phyloP scores from a whole-genome alignment of 352 stramenopile species.

The Phytophthora pistaciae region DNA sequence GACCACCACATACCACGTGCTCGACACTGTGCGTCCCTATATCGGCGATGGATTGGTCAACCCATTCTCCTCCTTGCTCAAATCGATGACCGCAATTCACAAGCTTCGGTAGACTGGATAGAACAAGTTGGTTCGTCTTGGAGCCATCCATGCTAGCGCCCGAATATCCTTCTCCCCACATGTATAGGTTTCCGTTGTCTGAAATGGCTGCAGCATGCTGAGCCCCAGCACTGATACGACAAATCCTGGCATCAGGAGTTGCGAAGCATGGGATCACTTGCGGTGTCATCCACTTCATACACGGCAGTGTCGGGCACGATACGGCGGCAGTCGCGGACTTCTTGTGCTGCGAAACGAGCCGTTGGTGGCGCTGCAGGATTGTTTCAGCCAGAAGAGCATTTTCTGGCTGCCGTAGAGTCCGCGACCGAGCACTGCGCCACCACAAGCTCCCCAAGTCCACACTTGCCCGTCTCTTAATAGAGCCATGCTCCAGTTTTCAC shows the following conservation, averaged over 20 bases:
- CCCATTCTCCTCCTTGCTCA: neutral
- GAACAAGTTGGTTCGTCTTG: constrained; percentile 4
- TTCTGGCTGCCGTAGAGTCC: constrained; percentile 28
- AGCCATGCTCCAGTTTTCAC: constrained; percentile 84
- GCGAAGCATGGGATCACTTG: constrained; percentile 57
- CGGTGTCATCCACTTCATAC: constrained; percentile 53
- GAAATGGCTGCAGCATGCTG: constrained; percentile 92
- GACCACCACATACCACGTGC: constrained; percentile 60
- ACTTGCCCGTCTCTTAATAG: constrained; percentile 70
- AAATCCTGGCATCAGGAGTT: constrained; percentile 42
- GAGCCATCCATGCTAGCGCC: neutral
- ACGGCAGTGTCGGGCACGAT: constrained; percentile 27
- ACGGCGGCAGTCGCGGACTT: neutral
- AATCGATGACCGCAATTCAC: constrained; percentile 30
- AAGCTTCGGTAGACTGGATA: constrained; percentile 33
- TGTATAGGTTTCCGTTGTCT: constrained; percentile 89
- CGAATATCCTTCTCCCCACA: constrained; percentile 74
- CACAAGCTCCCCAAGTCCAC: constrained; percentile 84
- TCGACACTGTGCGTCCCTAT: constrained; percentile 51
- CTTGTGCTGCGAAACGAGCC: constrained; percentile 32
- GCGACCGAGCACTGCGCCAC: constrained; percentile 72
- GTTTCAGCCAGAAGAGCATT: constrained; percentile 42
- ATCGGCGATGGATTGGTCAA: neutral
- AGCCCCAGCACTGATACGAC: constrained; percentile 82
- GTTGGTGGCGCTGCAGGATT: constrained; percentile 54